Evolutionary conservation across 2,329 filamentous ascomycete genomes (phyloP).

Genomic region (Microdochium paspali): DNA sequence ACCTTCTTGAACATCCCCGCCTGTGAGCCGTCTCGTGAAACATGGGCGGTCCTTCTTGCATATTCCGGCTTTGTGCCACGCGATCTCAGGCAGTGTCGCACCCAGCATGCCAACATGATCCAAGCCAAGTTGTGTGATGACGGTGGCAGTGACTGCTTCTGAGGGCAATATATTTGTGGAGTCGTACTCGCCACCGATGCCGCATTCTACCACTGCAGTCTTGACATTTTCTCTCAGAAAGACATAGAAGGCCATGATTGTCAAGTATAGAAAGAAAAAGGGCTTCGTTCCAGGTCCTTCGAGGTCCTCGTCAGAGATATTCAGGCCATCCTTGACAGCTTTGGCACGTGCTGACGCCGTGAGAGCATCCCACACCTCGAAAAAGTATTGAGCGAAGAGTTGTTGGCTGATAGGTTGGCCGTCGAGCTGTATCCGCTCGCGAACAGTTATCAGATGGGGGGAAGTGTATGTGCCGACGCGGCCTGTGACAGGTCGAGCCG

Average conservation of each 20-base stretch:
- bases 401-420: slow-evolving; percentile 59
- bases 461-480: slow-evolving; percentile 73
- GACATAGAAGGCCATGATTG: slow-evolving; percentile 76
- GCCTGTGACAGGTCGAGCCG: slow-evolving; percentile 16
- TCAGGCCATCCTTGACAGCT: not conserved
- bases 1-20: slow-evolving; percentile 27
- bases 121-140: slow-evolving; percentile 73
- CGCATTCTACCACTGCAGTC: slow-evolving; percentile 80
- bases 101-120: slow-evolving; percentile 80
- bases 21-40: slow-evolving; percentile 51
- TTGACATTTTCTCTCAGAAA: slow-evolving; percentile 70
- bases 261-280: slow-evolving; percentile 87
- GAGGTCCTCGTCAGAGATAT: slow-evolving; percentile 1
- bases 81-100: slow-evolving; percentile 66
- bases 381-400: slow-evolving; percentile 69
- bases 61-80: slow-evolving; percentile 89
- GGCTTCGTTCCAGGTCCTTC: slow-evolving; percentile 60
- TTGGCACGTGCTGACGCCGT: slow-evolving; percentile 25
- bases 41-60: slow-evolving; percentile 59
- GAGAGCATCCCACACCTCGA: slow-evolving; percentile 68
- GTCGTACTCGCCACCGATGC: slow-evolving; percentile 89
- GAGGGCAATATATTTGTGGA: slow-evolving; percentile 72
- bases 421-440: slow-evolving; percentile 78
- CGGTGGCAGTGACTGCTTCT: slow-evolving; percentile 56
- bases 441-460: slow-evolving; percentile 73